Evolutionary conservation across 2,329 filamentous ascomycete genomes (phyloP), one percentile per base, ranked within the genome.

Genomic region (Colletotrichum phormii): DNA sequence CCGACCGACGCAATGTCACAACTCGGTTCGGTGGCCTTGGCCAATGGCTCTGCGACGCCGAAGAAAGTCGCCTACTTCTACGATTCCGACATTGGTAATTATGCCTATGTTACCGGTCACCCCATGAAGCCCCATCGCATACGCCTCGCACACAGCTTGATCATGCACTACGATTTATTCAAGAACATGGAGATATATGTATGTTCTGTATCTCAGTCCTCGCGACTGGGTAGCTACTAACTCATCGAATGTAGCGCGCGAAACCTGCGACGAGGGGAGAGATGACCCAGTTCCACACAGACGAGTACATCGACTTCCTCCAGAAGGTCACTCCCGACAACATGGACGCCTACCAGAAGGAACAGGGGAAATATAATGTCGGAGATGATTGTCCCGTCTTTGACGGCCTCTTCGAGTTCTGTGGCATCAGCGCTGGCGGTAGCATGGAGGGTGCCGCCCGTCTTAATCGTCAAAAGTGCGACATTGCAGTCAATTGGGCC

Each of bases 91-190:
- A 97, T 98, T 80, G 96, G 96, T 76, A 98, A 98, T 84, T 98
- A 98, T 86, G 95, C 96, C 81, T 98, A 98, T 80, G 95, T 97
- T 71, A 95, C 95, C 75, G 95, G 95, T 24, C 97, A 99, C 86
- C 97, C 97, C 54, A 99, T 99, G 97, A 99, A 99, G 84, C 97
- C 97, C 75, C 98, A 98, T 89, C 93, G 97, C 26, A 92, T 99
- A 78, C 95, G 95, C 24, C 86, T 99, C 76, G 97, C 97, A 62
- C 98, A 99, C 83, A 97, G 97, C 79, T 89, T 99, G 77, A 95
- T 99, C 68, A 93, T 98, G 88, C 95, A 97, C 72, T 98, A 98
- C 85, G 95, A 96, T 73, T 90, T 98, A 73, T 97, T 98, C 83
- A 93, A 97, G 82, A 95, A 95, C 79, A 98, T 99, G 93, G 96